Evolutionary conservation across 257 asterid genomes (phyloP).

Genomic region (Solanum sparsipilum): DNA sequence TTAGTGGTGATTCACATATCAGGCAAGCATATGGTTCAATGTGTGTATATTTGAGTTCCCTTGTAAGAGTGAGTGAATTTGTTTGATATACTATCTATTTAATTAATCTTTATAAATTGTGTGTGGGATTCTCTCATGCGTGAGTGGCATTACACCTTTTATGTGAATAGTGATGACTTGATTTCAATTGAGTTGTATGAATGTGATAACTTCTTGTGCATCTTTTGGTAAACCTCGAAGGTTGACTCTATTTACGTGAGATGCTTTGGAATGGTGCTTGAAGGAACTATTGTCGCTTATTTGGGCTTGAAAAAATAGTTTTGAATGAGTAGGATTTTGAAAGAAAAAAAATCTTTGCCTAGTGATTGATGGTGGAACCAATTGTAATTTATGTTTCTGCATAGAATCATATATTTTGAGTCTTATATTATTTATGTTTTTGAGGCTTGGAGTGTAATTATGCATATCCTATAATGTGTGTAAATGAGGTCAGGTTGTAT

Average conservation of each 20-base stretch:
- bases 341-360: no score
- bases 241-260: background rate
- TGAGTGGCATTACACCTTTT: background rate
- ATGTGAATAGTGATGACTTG: background rate
- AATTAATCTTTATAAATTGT: no score
- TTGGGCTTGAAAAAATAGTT: background rate
- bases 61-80: background rate
- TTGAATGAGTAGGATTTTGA: background rate
- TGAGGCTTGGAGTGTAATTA: background rate
- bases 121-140: background rate
- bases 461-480: background rate
- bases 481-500: background rate
- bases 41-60: background rate
- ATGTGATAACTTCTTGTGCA: background rate
- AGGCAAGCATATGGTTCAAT: no score
- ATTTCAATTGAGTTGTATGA: background rate
- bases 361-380: no score
- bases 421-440: background rate
- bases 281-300: background rate
- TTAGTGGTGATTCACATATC: background rate
- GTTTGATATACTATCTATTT: no score
- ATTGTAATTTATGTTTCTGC: no score
- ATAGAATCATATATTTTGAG: no score
- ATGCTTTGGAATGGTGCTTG: background rate
- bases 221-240: background rate